phyloP scores from a whole-genome alignment of 2,329 filamentous ascomycete genomes.

The Ophiocordyceps robertsii region DNA sequence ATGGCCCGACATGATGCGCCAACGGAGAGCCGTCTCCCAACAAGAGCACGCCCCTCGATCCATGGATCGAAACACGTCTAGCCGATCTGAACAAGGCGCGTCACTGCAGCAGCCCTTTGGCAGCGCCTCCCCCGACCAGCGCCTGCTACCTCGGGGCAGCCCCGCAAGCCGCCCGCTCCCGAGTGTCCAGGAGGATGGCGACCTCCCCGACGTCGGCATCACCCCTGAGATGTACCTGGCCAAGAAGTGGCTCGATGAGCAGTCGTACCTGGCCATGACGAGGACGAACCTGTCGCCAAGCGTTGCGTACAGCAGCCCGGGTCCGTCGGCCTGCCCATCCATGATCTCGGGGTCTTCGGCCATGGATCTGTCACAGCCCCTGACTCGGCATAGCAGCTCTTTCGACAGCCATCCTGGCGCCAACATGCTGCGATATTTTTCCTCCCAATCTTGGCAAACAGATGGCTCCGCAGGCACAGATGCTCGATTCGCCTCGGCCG shows the following conservation, averaged over 20 bases:
- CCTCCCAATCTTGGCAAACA: conserved; percentile 19
- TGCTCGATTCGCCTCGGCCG: conserved; percentile 4
- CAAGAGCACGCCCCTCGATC: conserved; percentile 17
- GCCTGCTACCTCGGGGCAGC: conserved; percentile 17
- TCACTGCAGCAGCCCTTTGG: background rate
- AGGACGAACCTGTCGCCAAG: conserved; percentile 9
- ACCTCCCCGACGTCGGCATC: conserved; percentile 19
- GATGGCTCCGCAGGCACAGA: conserved; percentile 10
- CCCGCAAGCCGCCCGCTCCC: conserved; percentile 17
- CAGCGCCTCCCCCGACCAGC: conserved; percentile 13
- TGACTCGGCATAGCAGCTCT: conserved; percentile 30
- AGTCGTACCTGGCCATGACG: conserved; percentile 12
- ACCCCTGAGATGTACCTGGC: conserved; percentile 26
- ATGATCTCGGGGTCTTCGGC: conserved; percentile 27
- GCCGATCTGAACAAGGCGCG: conserved; percentile 23
- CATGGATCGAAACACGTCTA: conserved; percentile 32
- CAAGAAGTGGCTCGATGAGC: conserved; percentile 10
- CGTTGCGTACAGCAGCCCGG: conserved; percentile 12
- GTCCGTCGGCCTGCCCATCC: conserved; percentile 26
- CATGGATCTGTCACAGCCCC: conserved; percentile 21
- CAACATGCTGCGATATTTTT: conserved; percentile 24
- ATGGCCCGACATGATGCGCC: conserved; percentile 6
- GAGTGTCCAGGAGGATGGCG: conserved; percentile 21
- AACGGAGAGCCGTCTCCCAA: conserved; percentile 14
- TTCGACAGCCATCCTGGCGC: conserved; percentile 16